These are phyloP conservation scores for Fusarium nematophilum DNA, from an alignment of 2,329 filamentous ascomycete species.

Conservation along the genomic window DNA sequence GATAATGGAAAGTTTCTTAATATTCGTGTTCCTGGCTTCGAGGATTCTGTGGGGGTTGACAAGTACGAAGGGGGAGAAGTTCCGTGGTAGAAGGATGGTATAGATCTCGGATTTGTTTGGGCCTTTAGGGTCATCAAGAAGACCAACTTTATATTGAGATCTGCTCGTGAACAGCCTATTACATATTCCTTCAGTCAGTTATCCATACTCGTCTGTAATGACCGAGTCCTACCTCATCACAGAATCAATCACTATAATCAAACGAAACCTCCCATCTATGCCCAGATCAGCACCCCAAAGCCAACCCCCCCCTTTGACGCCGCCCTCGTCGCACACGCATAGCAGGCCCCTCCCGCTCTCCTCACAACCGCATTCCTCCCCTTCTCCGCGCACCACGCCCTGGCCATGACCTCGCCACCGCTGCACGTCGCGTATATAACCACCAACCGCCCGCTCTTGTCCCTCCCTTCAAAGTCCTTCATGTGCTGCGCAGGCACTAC, in stretches of 20 bases:
- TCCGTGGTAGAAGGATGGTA: constrained; percentile 24
- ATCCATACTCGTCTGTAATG: too few relatives aligned
- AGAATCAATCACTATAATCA: too few relatives aligned
- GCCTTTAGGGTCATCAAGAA: too few relatives aligned
- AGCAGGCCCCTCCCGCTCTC: constrained; percentile 8
- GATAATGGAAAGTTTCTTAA: constrained; percentile 31
- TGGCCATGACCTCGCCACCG: constrained; percentile 7
- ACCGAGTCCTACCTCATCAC: too few relatives aligned
- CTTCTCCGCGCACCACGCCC: constrained; percentile 14
- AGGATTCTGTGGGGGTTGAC: constrained; percentile 4
- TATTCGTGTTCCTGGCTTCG: constrained; percentile 24
- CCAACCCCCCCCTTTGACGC: background rate
- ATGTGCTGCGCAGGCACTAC: constrained; percentile 4
- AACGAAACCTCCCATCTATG: too few relatives aligned
- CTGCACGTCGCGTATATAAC: constrained; percentile 9
- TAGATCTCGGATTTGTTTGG: too few relatives aligned
- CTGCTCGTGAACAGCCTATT: too few relatives aligned
- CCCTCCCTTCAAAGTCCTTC: background rate
- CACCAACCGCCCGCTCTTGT: constrained; percentile 3
- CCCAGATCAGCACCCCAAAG: constrained; percentile 4
- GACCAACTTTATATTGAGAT: too few relatives aligned
- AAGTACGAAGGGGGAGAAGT: constrained; percentile 13
- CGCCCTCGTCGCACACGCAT: constrained; percentile 9
- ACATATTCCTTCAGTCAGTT: too few relatives aligned
- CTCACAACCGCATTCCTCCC: constrained; percentile 12